Base-by-base conservation (phyloP, 345 rosid species). In the Ailanthus altissimus region DNA sequence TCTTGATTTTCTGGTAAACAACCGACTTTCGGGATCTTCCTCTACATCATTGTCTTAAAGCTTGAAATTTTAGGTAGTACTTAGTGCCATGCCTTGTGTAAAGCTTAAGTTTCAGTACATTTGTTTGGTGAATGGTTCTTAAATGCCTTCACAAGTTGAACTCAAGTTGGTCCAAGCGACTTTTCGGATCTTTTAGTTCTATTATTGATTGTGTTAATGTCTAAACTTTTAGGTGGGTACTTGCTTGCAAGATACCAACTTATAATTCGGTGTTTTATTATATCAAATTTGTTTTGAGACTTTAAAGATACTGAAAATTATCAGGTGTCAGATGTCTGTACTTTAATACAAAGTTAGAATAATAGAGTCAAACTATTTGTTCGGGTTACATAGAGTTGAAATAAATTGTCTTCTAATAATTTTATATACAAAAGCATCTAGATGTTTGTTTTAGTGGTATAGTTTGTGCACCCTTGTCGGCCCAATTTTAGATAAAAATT, bases 81-180 rank as follows among this genome's bases (percentile, higher is more conserved):
- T 47, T 14, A 1, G 46, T 4, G 6, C 38, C 25, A 25, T 67
- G 54, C 38, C 14, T 12, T 32, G 38, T 32, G 38, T 32, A 32
- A 32, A 32, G 38, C 38, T 32, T 3, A 32, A 47, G 14, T 32
- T n/a, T 32, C 0, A 38, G 14, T 13, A 5, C 21, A 12, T 40
- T 70, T 70, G 47, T 9, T 51, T 53, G 60, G 26, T 53, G 46
- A 32, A 9, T 11, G 25, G 8, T 28, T 6, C 63, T 54, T 71
- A 8, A 63, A 63, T 36, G 68, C 47, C 68, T 63, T 63, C 68
- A 63, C 26, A 56, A 56, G 60, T 56, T n/a, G 60, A 1, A 32
- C 47, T 38, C 26, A 56, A 56, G 60, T 56, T n/a, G 60, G 6
- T 49, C 53, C 53, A 49, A 14, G 13, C 53, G 13, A 49, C 13